Percentiles rank a stretch among this genome's conserved stretches.
Evolutionary conservation across 202 grass and related monocot species (phyloP).

Genomic region (Dendrocalamus latiflorus): DNA sequence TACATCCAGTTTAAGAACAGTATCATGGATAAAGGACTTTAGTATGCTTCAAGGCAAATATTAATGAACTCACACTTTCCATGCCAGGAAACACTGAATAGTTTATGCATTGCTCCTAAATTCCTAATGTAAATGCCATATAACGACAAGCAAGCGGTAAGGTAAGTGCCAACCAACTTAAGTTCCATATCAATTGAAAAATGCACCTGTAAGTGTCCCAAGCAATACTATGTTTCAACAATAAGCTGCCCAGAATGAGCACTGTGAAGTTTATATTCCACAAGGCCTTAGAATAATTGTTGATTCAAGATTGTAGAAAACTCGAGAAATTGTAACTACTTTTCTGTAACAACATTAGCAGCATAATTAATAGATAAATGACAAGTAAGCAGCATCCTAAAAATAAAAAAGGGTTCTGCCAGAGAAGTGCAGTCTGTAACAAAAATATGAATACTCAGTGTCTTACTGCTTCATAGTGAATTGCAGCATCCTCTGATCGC

Average conservation of each 20-base stretch:
- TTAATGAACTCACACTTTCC: neutral
- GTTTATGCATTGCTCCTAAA: neutral
- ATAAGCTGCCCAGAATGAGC: neutral
- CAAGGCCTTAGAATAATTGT: neutral
- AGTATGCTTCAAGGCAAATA: slow-evolving; percentile 10
- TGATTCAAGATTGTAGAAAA: slow-evolving; percentile 18
- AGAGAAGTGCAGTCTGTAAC: slow-evolving; percentile 19
- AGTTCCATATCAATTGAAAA: neutral
- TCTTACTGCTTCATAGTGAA: slow-evolving; percentile 98
- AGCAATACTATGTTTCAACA: slow-evolving; percentile 10
- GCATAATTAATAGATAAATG: neutral
- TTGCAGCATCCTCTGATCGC: slow-evolving; percentile 90
- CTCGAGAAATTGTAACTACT: neutral
- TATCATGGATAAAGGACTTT: slow-evolving; percentile 3
- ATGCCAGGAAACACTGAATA: neutral
- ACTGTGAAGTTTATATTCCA: neutral
- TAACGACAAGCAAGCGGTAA: neutral
- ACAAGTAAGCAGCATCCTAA: neutral
- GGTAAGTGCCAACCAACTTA: neutral
- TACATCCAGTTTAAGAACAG: neutral
- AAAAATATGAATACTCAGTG: slow-evolving; percentile 9
- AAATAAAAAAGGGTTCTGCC: neutral
- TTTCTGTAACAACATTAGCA: slow-evolving; percentile 1
- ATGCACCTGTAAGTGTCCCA: neutral
- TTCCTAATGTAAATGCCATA: neutral